Conservation (phyloP, 2,329 filamentous ascomycete species). For the Alternaria metachromatica region DNA sequence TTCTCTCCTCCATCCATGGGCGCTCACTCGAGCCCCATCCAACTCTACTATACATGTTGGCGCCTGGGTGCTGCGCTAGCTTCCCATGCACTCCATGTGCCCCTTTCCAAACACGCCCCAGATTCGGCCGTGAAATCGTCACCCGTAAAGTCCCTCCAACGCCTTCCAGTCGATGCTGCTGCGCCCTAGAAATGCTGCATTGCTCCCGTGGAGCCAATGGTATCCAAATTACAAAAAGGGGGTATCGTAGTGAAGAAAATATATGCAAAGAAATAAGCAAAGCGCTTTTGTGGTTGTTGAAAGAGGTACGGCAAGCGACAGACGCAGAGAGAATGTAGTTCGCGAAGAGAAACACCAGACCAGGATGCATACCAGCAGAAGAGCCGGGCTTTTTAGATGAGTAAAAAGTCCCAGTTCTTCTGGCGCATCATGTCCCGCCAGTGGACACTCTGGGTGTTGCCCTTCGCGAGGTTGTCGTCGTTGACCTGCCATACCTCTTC, state of each 20-base stretch:
- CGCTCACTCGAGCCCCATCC: conserved; percentile 26
- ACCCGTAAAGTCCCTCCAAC: conserved; percentile 36
- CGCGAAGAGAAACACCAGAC: conserved; percentile 36
- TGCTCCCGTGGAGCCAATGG: conserved; percentile 27
- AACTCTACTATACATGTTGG: conserved; percentile 39
- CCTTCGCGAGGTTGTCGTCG: conserved; percentile 64
- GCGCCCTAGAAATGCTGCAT: conserved; percentile 34
- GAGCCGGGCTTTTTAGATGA: conserved; percentile 66
- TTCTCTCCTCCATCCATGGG: conserved; percentile 24
- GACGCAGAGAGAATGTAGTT: conserved; percentile 31
- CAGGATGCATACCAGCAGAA: conserved; percentile 48
- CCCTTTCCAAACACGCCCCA: conserved; percentile 14
- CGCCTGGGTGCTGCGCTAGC: conserved; percentile 45
- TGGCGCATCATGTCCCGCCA: conserved; percentile 94
- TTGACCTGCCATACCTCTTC: conserved; percentile 81
- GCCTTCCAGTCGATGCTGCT: conserved; percentile 32
- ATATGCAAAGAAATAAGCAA: conserved; percentile 47
- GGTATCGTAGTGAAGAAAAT: conserved; percentile 47
- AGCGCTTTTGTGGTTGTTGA: conserved; percentile 26
- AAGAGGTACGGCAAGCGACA: conserved; percentile 11
- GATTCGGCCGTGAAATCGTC: conserved; percentile 29
- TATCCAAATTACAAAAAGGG: conserved; percentile 48
- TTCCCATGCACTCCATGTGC: conserved; percentile 26
- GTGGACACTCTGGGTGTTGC: conserved; percentile 73
- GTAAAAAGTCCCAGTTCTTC: conserved; percentile 90